phyloP scores from a whole-genome alignment of 2,329 filamentous ascomycete species.

The Fonsecaea multimorphosa region DNA sequence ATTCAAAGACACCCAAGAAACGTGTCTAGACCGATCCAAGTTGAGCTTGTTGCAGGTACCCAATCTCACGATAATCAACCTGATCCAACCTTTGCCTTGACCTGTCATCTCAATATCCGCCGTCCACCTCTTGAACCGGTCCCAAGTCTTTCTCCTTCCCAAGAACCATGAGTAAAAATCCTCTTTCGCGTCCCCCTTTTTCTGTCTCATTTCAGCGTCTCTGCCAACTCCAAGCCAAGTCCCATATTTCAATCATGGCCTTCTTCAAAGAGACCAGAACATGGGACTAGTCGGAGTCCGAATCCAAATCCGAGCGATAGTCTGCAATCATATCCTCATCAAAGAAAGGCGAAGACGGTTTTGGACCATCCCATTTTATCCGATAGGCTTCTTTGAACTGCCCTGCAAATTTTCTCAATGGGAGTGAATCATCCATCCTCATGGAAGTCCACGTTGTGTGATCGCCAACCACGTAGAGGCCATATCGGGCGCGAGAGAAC shows the following conservation, averaged over 20 bases:
- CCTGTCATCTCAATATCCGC: not conserved
- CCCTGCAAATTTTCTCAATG: not conserved
- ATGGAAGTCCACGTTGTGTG: constrained; percentile 3
- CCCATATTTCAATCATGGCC: not conserved
- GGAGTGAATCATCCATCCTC: not conserved
- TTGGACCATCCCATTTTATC: not conserved
- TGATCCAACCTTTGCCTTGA: not conserved
- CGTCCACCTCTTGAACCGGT: not conserved
- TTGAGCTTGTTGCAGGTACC: not conserved
- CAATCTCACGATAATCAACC: not conserved
- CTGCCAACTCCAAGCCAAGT: not conserved
- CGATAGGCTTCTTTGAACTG: not conserved
- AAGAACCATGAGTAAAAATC: not conserved
- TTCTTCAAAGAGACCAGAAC: not conserved
- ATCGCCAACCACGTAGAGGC: constrained; percentile 23
- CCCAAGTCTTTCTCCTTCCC: not conserved
- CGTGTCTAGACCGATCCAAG: not conserved
- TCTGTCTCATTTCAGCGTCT: not conserved
- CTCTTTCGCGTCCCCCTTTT: not conserved
- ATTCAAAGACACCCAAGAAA: too few species aligned
- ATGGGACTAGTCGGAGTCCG: not conserved
- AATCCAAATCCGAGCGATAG: too few species aligned
- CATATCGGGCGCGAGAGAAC: constrained; percentile 22
- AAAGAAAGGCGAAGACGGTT: not conserved
- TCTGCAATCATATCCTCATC: not conserved